A percentile compares a stretch with the other conserved stretches of the same genome.
Evolutionary conservation across 352 stramenopile genomes (phyloP).

Genomic region (Pelagophyceae sp.): DNA sequence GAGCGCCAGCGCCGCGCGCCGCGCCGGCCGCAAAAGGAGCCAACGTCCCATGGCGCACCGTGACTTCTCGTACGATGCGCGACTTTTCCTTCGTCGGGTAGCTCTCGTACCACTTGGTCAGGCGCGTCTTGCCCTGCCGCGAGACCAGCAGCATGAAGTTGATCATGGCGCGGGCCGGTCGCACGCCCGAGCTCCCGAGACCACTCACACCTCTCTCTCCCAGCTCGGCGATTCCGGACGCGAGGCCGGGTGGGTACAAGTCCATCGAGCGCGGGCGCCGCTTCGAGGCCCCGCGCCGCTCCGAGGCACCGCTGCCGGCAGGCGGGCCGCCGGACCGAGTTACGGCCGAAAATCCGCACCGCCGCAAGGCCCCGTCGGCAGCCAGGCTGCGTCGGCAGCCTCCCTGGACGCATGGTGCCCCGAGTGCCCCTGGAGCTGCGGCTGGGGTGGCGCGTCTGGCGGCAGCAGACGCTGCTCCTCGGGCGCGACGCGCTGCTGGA

Average conservation of each 20-base stretch:
- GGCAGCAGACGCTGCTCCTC: background rate
- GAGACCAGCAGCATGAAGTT: constrained; percentile 98
- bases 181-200: background rate
- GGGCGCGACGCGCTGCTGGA: background rate
- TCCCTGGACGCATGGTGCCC: too few species aligned
- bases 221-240: background rate
- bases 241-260: background rate
- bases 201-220: too few species aligned
- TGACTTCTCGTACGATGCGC: constrained; percentile 63
- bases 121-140: constrained; percentile 93
- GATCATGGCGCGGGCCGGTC: constrained; percentile 51
- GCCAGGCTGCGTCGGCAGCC: too few species aligned
- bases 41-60: constrained; percentile 34
- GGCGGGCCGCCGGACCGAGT: too few species aligned
- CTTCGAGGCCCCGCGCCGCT: background rate
- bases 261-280: background rate
- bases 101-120: constrained; percentile 93
- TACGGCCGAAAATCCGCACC: too few species aligned
- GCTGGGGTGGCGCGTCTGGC: background rate
- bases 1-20: too few species aligned
- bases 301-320: background rate
- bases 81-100: constrained; percentile 48
- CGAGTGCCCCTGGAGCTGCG: background rate
- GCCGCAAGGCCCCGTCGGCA: too few species aligned
- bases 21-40: too few species aligned